A percentile compares a stretch with the other conserved stretches of the same genome.
Evolutionary conservation across 495 filamentous ascomycete genomes (phyloP).

Genomic region (Corynascus novoguineensis): DNA sequence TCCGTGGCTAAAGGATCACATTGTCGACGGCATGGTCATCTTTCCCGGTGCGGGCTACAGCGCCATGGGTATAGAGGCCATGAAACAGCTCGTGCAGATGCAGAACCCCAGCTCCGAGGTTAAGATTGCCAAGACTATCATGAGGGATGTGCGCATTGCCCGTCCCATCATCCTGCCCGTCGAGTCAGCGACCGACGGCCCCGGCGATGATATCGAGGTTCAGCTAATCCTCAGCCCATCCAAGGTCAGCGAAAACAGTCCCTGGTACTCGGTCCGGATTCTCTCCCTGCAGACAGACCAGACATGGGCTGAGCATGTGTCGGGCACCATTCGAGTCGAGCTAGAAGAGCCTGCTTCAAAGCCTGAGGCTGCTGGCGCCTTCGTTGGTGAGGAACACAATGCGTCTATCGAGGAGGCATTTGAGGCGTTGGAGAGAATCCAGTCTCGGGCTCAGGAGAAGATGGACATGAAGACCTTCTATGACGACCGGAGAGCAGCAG

Average conservation of each 20-base stretch:
- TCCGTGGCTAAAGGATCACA: background rate
- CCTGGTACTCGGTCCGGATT: background rate
- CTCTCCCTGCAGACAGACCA: background rate
- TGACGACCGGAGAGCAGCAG: background rate
- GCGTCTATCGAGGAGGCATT: background rate
- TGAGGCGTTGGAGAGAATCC: background rate
- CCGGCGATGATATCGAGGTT: background rate
- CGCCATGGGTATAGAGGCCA: slow-evolving; percentile 3
- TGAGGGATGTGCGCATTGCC: background rate
- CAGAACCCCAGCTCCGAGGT: background rate
- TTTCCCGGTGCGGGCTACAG: background rate
- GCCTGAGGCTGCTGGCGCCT: background rate
- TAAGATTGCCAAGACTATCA: slow-evolving; percentile 12
- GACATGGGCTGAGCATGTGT: background rate
- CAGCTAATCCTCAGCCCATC: background rate
- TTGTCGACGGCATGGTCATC: background rate
- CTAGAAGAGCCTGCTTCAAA: background rate
- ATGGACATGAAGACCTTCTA: background rate
- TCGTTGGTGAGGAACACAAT: background rate
- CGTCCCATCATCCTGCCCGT: background rate
- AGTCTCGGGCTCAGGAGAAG: background rate
- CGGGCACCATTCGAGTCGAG: background rate
- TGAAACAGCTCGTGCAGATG: slow-evolving; percentile 24
- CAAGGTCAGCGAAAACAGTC: background rate
- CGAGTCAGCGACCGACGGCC: background rate